Conservation (phyloP, 495 filamentous ascomycete genomes). For the Corynascus novoguineensis region DNA sequence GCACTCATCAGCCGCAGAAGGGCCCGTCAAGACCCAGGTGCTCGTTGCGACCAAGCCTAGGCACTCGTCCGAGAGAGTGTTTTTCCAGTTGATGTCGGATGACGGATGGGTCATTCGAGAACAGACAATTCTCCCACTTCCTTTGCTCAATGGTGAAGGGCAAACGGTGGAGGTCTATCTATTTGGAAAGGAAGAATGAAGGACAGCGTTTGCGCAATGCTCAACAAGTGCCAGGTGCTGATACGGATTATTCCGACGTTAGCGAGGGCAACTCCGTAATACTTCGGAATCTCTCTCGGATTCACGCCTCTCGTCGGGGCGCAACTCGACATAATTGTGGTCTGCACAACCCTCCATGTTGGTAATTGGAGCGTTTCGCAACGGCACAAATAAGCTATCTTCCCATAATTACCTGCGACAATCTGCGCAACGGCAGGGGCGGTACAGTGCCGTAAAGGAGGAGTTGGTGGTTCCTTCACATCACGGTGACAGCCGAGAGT, state of each 20-base stretch:
- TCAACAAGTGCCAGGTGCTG: too few species aligned
- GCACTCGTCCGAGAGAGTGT: constrained; percentile 72
- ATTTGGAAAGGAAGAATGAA: constrained; percentile 29
- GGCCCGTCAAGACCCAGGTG: constrained; percentile 36
- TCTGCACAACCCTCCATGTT: not conserved
- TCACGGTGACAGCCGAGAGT: not conserved
- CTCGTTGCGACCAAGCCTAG: constrained; percentile 78
- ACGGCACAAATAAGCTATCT: not conserved
- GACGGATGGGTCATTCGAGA: constrained; percentile 50
- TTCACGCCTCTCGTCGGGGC: too few species aligned
- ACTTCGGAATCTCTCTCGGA: too few species aligned
- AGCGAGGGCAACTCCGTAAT: too few species aligned
- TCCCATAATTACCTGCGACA: not conserved
- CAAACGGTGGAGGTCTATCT: constrained; percentile 60
- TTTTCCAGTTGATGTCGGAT: constrained; percentile 69
- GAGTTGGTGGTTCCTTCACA: not conserved
- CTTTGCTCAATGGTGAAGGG: constrained; percentile 50
- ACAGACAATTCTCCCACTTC: constrained; percentile 47
- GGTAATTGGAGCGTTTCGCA: not conserved
- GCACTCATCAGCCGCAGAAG: not conserved
- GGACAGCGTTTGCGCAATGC: too few species aligned
- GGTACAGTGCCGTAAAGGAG: not conserved
- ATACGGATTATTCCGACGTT: too few species aligned
- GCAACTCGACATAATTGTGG: not conserved
- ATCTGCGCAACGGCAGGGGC: not conserved